Evolutionary conservation across 306 rosid genomes (phyloP).

Genomic region (Acacia crassicarpa): DNA sequence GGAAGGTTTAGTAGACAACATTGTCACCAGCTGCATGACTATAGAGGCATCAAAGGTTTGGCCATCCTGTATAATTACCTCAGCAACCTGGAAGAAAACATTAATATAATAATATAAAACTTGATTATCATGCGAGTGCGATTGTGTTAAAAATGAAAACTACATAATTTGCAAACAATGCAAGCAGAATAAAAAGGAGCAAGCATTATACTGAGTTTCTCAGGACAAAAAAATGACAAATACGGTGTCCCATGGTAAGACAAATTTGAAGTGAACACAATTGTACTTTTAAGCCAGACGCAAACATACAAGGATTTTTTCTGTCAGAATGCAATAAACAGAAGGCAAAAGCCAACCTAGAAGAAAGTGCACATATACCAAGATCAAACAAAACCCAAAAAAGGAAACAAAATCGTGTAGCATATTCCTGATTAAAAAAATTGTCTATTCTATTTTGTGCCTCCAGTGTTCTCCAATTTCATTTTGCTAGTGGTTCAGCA

Average conservation of each 20-base stretch:
- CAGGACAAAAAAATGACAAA: conserved; percentile 1
- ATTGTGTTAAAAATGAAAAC: background rate
- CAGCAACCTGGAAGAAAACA: conserved; percentile 77
- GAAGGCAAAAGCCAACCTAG: background rate
- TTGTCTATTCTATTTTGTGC: background rate
- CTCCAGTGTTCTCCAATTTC: background rate
- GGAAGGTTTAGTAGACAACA: conserved; percentile 71
- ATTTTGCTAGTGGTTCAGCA: conserved; percentile 4
- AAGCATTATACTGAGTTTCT: conserved; percentile 2
- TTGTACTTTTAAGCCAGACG: conserved; percentile 6
- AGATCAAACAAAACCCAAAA: background rate
- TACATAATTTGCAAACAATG: conserved; percentile 4
- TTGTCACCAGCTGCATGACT: conserved; percentile 82
- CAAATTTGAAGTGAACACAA: conserved; percentile 3
- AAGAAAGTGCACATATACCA: background rate
- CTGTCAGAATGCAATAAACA: background rate
- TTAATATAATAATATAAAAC: conserved; percentile 26
- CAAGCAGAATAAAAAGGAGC: conserved; percentile 10
- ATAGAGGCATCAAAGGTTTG: conserved; percentile 76
- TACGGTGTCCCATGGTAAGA: background rate
- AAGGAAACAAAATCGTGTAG: background rate
- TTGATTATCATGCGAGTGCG: background rate
- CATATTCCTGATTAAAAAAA: background rate
- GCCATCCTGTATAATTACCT: conserved; percentile 84
- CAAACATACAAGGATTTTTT: conserved; percentile 10